Conservation (phyloP, 306 rosid genomes). For the Pterocarpus macrocarpus region DNA sequence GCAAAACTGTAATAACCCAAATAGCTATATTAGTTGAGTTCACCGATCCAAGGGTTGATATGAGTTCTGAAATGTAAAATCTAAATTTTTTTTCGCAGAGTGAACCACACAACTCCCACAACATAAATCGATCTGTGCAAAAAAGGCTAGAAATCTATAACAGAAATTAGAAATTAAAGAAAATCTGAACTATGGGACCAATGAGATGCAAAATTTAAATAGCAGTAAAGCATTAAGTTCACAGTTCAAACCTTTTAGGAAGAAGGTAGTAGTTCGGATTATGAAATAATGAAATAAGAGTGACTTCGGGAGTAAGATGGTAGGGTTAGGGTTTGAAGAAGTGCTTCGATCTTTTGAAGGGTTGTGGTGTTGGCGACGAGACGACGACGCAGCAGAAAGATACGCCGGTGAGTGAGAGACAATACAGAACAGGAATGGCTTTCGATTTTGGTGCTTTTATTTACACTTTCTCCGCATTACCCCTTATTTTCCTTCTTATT, state of each 20-base stretch:
- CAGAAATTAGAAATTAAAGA: neutral
- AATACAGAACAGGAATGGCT: neutral
- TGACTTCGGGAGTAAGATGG: neutral
- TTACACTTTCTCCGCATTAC: constrained; percentile 42
- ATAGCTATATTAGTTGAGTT: constrained; percentile 19
- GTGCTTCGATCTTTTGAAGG: too few species aligned
- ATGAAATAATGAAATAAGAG: neutral
- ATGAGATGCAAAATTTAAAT: neutral
- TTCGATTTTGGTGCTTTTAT: constrained; percentile 7
- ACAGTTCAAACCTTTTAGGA: constrained; percentile 39
- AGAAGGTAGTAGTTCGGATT: constrained; percentile 26
- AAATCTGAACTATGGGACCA: neutral
- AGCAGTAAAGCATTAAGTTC: neutral
- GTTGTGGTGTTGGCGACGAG: neutral
- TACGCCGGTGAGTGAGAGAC: constrained; percentile 1
- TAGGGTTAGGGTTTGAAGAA: constrained; percentile 43
- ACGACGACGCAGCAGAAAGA: constrained; percentile 25
- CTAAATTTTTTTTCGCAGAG: too few species aligned
- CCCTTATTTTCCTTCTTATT: constrained; percentile 35
- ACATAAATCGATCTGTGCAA: neutral
- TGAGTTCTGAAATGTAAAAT: too few species aligned
- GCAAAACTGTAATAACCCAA: neutral
- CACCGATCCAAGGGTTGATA: neutral
- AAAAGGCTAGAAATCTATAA: neutral
- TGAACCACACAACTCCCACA: too few species aligned